phyloP scores from a whole-genome alignment of 305 asterid species.

The Fraxinus dipetala region DNA sequence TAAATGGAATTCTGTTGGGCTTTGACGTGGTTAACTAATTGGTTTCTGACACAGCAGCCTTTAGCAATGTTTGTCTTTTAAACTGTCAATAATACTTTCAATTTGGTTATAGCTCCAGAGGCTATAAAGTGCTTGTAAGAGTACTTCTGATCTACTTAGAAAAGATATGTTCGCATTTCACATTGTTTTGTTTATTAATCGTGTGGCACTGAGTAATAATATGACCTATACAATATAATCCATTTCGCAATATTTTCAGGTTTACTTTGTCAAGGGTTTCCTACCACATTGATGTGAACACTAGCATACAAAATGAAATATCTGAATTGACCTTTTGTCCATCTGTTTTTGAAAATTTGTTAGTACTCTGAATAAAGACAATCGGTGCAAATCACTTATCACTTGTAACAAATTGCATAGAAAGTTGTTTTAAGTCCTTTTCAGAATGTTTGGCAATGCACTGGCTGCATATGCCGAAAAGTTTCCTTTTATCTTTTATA shows the following conservation, averaged over 20 bases:
- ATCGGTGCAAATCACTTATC: neutral
- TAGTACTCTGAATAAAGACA: neutral
- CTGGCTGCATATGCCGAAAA: neutral
- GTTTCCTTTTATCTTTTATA: neutral
- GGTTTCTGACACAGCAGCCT: neutral
- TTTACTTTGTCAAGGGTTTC: neutral
- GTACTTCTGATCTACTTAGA: conserved; percentile 6
- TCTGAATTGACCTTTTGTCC: neutral
- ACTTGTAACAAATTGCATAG: neutral
- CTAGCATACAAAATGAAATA: neutral
- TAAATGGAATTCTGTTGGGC: neutral
- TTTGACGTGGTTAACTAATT: neutral
- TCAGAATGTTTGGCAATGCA: neutral
- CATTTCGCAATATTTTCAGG: neutral
- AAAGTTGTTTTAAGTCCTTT: neutral
- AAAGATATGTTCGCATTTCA: neutral
- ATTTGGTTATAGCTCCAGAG: conserved; percentile 17
- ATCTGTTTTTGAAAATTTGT: neutral
- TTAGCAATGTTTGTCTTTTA: neutral
- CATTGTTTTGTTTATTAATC: neutral
- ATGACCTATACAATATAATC: neutral
- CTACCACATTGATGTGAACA: neutral
- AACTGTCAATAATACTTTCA: conserved; percentile 19
- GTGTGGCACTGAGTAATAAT: neutral
- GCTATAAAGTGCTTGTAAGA: neutral